Percentiles rank a stretch among this genome's conserved stretches.
Evolutionary conservation across 2,329 filamentous ascomycete species (phyloP).

Genomic region (Phialocephala subalpina): DNA sequence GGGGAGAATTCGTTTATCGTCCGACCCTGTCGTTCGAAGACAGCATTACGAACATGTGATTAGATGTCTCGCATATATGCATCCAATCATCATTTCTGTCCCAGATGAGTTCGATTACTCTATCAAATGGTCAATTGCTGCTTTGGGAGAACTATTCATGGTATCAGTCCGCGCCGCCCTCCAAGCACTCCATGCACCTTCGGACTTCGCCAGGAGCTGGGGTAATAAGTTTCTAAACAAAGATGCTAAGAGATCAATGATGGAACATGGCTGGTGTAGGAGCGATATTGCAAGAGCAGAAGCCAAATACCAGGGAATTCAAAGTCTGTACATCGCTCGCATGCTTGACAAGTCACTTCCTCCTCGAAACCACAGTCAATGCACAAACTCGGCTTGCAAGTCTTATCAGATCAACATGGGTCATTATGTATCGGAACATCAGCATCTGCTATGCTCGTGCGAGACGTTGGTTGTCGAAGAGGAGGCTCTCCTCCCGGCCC

Average conservation of each 20-base stretch:
- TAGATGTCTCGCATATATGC: background rate
- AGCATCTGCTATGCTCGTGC: background rate
- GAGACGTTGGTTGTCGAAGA: background rate
- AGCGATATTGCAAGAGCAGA: conserved; percentile 40
- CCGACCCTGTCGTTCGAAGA: conserved; percentile 6
- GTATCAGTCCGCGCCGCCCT: background rate
- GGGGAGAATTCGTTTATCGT: conserved; percentile 1
- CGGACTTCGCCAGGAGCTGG: background rate
- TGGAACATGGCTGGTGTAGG: conserved; percentile 43
- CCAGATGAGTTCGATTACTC: conserved; percentile 35
- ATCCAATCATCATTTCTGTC: conserved; percentile 10
- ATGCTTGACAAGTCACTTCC: conserved; percentile 39
- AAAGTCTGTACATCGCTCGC: conserved; percentile 34
- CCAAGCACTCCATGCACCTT: background rate
- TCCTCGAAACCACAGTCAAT: conserved; percentile 41
- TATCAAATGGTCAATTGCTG: conserved; percentile 42
- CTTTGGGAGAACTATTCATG: conserved; percentile 40
- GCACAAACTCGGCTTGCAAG: conserved; percentile 39
- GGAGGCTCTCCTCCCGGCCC: background rate
- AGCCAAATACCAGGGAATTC: conserved; percentile 31
- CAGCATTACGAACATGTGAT: conserved; percentile 16
- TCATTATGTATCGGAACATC: conserved; percentile 34
- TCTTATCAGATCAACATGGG: conserved; percentile 44
- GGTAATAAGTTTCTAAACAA: conserved; percentile 23
- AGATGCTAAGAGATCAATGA: conserved; percentile 40